Evolutionary conservation across 441 rosid species (phyloP).

Genomic region (Erodium moschatum): DNA sequence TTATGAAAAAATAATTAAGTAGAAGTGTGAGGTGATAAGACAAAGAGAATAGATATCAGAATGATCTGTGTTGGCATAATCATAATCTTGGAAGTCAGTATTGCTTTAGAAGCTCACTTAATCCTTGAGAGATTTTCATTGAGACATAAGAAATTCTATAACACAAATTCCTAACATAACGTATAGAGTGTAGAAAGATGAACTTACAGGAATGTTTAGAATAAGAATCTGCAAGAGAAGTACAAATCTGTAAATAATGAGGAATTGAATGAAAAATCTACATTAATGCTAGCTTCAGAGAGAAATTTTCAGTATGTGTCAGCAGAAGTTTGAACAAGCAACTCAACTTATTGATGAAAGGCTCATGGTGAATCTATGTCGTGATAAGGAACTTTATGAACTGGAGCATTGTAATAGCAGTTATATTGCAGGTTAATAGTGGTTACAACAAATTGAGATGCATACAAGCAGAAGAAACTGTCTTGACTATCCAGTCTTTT

Average conservation of each 20-base stretch:
- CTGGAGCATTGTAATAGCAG: not conserved
- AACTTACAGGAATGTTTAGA: constrained; percentile 67
- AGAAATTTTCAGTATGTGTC: not conserved
- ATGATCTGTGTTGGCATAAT: not conserved
- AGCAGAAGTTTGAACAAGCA: not conserved
- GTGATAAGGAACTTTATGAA: not conserved
- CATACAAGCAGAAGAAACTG: not conserved
- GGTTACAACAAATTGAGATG: not conserved
- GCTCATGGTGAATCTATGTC: not conserved
- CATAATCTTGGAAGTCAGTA: not conserved
- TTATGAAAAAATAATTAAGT: not conserved
- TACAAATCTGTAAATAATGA: constrained; percentile 9
- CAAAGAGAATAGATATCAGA: not conserved
- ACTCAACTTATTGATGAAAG: not conserved
- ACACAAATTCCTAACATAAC: not conserved
- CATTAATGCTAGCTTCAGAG: not conserved
- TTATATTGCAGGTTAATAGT: not conserved
- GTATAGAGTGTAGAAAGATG: constrained; percentile 16
- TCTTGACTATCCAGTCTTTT: not conserved
- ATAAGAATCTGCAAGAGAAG: constrained; percentile 64
- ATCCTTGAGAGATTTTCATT: not conserved
- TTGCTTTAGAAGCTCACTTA: not conserved
- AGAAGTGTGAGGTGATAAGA: not conserved
- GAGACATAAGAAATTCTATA: not conserved
- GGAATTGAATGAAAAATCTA: not conserved